phyloP scores from a whole-genome alignment of 208 protist species.

The Acanthamoeba healyi region DNA sequence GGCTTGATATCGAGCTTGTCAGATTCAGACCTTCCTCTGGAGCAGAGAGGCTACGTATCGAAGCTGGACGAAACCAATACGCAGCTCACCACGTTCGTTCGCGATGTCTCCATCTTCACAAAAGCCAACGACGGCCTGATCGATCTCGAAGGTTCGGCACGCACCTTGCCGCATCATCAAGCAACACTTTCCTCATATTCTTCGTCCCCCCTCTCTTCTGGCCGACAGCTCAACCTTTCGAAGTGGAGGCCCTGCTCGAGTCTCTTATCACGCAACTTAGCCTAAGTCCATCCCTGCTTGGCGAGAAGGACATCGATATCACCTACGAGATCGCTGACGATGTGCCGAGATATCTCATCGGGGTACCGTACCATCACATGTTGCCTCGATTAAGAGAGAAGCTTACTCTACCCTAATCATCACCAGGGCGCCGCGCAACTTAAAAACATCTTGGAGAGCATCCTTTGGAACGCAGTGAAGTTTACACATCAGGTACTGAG shows the following conservation, averaged over 20 bases:
- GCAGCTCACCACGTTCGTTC: constrained; percentile 18
- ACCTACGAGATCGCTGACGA: constrained; percentile 32
- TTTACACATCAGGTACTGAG: constrained; percentile 7
- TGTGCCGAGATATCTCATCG: constrained; percentile 37
- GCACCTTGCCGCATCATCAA: not conserved
- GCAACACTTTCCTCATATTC: not conserved
- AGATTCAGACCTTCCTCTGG: constrained; percentile 16
- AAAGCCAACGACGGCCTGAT: constrained; percentile 56
- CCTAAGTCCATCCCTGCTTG: constrained; percentile 22
- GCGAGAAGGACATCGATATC: constrained; percentile 64
- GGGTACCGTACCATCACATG: constrained; percentile 27
- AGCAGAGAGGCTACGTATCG: constrained; percentile 29
- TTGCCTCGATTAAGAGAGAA: no score
- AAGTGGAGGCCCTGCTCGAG: constrained; percentile 38
- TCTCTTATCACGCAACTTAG: constrained; percentile 42
- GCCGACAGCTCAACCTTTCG: constrained; percentile 34
- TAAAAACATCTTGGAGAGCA: constrained; percentile 35
- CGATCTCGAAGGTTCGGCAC: constrained; percentile 2
- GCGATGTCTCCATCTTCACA: constrained; percentile 53
- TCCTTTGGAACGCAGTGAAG: constrained; percentile 56
- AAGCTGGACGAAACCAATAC: constrained; percentile 34
- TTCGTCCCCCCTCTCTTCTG: not conserved
- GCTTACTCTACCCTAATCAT: no score
- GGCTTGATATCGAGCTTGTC: constrained; percentile 18
- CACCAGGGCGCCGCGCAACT: constrained; percentile 13